phyloP scores from a whole-genome alignment of 345 rosid genomes.

The Durio zibethinus region DNA sequence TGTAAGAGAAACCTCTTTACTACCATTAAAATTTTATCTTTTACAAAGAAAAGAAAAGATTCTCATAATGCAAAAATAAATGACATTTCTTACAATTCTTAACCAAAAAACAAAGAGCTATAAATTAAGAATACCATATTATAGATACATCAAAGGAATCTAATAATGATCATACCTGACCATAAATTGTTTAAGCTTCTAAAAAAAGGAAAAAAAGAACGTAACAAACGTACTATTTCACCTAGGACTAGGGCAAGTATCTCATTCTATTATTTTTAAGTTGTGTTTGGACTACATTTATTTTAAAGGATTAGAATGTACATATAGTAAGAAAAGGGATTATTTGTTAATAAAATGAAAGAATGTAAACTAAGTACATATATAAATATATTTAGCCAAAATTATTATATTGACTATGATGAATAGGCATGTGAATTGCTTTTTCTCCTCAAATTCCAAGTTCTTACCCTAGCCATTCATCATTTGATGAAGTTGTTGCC shows the following conservation, averaged over 20 bases:
- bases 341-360: background rate
- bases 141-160: slow-evolving; percentile 10
- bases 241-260: slow-evolving; percentile 91
- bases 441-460: slow-evolving; percentile 93
- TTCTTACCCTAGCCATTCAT: slow-evolving; percentile 98
- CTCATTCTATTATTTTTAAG: slow-evolving; percentile 99
- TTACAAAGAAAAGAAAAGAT: slow-evolving; percentile 67
- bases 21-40: slow-evolving; percentile 74
- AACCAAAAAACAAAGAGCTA: background rate
- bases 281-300: slow-evolving; percentile 83
- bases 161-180: slow-evolving; percentile 54
- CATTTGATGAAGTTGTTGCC: slow-evolving; percentile 98
- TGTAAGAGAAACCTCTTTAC: slow-evolving; percentile 92
- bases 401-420: slow-evolving; percentile 62
- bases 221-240: slow-evolving; percentile 88
- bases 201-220: slow-evolving; percentile 89
- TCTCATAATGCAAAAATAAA: slow-evolving; percentile 72
- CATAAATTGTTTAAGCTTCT: slow-evolving; percentile 71
- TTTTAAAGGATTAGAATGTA: slow-evolving; percentile 19
- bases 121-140: background rate
- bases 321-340: slow-evolving; percentile 12
- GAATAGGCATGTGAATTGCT: slow-evolving; percentile 96
- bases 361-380: background rate
- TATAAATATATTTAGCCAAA: background rate
- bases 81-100: background rate